Conservation (phyloP, 805 yeast species). For the Pichia exigua region DNA sequence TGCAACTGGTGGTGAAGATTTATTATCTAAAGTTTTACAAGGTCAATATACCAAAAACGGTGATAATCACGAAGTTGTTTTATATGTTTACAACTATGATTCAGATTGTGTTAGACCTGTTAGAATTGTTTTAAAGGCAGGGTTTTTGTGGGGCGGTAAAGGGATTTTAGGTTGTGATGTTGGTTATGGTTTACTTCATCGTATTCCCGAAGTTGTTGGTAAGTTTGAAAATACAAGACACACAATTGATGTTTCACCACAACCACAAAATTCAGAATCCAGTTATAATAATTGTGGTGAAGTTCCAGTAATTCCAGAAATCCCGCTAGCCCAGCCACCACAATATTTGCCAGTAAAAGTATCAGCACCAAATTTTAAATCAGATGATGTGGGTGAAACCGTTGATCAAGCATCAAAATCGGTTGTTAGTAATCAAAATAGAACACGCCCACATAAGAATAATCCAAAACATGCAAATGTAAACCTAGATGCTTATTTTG, state of each 20-base stretch:
- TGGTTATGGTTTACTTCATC: constrained; percentile 83
- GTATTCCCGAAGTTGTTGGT: constrained; percentile 54
- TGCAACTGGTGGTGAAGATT: constrained; percentile 80
- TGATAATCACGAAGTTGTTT: constrained; percentile 27
- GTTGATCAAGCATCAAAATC: constrained; percentile 6
- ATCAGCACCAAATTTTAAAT: constrained; percentile 4
- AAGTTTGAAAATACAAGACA: constrained; percentile 20
- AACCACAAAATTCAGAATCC: not conserved
- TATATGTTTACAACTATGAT: constrained; percentile 83
- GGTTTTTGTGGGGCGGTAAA: constrained; percentile 71
- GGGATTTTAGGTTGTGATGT: constrained; percentile 91
- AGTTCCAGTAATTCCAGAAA: not conserved
- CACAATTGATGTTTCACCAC: constrained; percentile 15
- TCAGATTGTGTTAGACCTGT: constrained; percentile 73
- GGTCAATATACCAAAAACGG: constrained; percentile 35
- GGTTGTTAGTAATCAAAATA: constrained; percentile 2
- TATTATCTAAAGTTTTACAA: constrained; percentile 59
- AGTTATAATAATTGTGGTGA: not conserved
- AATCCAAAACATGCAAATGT: constrained; percentile 7
- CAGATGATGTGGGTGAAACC: constrained; percentile 1
- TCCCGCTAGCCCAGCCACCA: constrained; percentile 5
- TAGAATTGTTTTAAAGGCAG: constrained; percentile 60
- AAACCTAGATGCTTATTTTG: constrained; percentile 33
- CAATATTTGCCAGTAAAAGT: constrained; percentile 5
- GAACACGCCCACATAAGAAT: constrained; percentile 1